phyloP scores from a whole-genome alignment of 305 asterid genomes.

The Fraxinus floribunda region DNA sequence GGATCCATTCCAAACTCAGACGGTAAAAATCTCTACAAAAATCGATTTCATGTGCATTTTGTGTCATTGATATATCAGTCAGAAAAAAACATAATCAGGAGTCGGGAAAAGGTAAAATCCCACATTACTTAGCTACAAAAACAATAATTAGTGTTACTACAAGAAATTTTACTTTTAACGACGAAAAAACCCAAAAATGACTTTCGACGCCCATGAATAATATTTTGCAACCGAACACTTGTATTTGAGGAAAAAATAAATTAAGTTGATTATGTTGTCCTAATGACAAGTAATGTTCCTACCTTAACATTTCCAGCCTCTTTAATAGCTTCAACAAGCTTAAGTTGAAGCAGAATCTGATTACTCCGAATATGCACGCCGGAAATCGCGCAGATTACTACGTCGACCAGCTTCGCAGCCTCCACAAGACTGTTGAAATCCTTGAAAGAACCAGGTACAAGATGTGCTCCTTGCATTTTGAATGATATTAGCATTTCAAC shows the following conservation, averaged over 20 bases:
- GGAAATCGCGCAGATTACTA: conserved; percentile 54
- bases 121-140: not conserved
- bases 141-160: not conserved
- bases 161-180: not conserved
- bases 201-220: not conserved
- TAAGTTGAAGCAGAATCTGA: conserved; percentile 50
- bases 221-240: not conserved
- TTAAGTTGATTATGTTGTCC: not conserved
- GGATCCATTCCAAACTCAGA: conserved; percentile 59
- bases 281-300: not conserved
- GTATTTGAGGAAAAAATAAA: not conserved
- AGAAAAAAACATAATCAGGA: too few species aligned
- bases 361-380: conserved; percentile 52
- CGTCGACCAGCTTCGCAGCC: conserved; percentile 56
- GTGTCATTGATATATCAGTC: too few species aligned
- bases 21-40: conserved; percentile 46
- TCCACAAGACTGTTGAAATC: conserved; percentile 45
- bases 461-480: conserved; percentile 45
- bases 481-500: conserved; percentile 41
- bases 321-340: conserved; percentile 56
- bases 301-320: conserved; percentile 71
- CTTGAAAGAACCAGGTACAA: conserved; percentile 39
- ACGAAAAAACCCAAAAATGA: not conserved
- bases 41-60: not conserved
- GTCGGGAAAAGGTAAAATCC: not conserved